phyloP scores from a whole-genome alignment of 208 protist genomes.

The Paratrypanosoma confusum region DNA sequence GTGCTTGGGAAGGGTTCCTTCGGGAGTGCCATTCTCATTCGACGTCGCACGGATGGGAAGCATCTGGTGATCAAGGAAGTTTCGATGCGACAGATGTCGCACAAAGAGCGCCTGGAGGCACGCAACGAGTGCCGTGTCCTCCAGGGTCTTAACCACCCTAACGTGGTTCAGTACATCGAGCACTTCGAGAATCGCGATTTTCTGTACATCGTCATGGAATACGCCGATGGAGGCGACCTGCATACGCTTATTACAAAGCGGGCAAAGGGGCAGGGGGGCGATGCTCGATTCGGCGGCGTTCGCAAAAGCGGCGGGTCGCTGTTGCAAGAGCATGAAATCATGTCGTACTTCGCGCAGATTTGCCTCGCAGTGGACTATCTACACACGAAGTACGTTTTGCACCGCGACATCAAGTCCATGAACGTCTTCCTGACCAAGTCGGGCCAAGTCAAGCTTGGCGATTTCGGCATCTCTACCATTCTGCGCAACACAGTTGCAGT shows the following conservation, averaged over 20 bases:
- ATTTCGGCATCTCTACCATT: slow-evolving; percentile 90
- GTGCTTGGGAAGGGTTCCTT: slow-evolving; percentile 90
- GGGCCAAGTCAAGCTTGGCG: slow-evolving; percentile 83
- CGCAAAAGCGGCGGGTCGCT: slow-evolving; percentile 45
- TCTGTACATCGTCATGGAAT: slow-evolving; percentile 92
- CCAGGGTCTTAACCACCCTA: slow-evolving; percentile 80
- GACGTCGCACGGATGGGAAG: slow-evolving; percentile 66
- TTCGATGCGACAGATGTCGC: slow-evolving; percentile 65
- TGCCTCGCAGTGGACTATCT: slow-evolving; percentile 89
- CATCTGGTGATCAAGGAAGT: slow-evolving; percentile 90
- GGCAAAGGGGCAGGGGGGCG: not conserved
- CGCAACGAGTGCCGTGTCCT: slow-evolving; percentile 77
- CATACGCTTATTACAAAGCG: slow-evolving; percentile 1
- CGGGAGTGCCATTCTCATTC: slow-evolving; percentile 87
- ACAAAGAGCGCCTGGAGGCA: slow-evolving; percentile 83
- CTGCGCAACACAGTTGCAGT: slow-evolving; percentile 87
- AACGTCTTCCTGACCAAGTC: slow-evolving; percentile 92
- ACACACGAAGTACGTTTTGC: slow-evolving; percentile 86
- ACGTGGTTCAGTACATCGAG: slow-evolving; percentile 89
- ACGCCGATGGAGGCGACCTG: slow-evolving; percentile 83
- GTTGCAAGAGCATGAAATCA: slow-evolving; percentile 71
- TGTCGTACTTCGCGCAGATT: slow-evolving; percentile 89
- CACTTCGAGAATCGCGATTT: slow-evolving; percentile 84
- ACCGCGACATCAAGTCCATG: slow-evolving; percentile 91
- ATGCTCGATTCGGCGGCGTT: no score